Evolutionary conservation across 1,139 yeast species (phyloP), one percentile per base, ranked within the genome.

Genomic region (Magnusiomyces tetraspermus): DNA sequence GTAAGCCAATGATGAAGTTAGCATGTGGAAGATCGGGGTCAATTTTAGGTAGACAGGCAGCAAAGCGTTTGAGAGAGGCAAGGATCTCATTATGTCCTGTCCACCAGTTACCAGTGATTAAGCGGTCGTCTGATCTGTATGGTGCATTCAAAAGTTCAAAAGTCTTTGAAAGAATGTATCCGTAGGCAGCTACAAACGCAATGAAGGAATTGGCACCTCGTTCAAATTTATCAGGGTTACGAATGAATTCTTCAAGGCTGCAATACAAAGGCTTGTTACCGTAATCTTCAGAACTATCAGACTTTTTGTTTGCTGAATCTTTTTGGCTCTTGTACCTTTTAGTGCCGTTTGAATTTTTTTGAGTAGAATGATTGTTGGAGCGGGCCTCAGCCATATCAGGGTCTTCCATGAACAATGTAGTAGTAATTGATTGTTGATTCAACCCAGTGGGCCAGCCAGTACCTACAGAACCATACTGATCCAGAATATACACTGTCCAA

Each of bases 401-500:
- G 13, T 46, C n/a, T 13, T 51, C 48, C 37, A 56, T 59, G 40
- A 6, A n/a, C 17, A 36, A n/a, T 5, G 58, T 56, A 3, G 66
- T 59, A 28, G 49, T 48, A 17, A 67, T 59, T 31, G 60, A 63
- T 13, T 52, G 52, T 26, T 55, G 59, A 24, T 58, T 54, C n/a
- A 62, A 38, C 15, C 55, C 41, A 24, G 55, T 50, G 1, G 69
- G 68, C 64, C 68, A 61, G 21, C 66, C 61, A 4, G 67, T 61
- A 10, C 64, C 68, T 1, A 60, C 53, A 19, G 64, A 55, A 6
- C 65, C 62, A 17, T 61, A 56, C 23, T 63, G 56, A 40, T 67
- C 70, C 37, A 60, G 52, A 23, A 58, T 19, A 44, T 61, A 55
- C 6, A 60, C 59, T 26, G 55, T 51, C 70, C 70, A 67, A 46